Conservation (phyloP, 2,329 filamentous ascomycete species). For the Neofusicoccum parvum region DNA sequence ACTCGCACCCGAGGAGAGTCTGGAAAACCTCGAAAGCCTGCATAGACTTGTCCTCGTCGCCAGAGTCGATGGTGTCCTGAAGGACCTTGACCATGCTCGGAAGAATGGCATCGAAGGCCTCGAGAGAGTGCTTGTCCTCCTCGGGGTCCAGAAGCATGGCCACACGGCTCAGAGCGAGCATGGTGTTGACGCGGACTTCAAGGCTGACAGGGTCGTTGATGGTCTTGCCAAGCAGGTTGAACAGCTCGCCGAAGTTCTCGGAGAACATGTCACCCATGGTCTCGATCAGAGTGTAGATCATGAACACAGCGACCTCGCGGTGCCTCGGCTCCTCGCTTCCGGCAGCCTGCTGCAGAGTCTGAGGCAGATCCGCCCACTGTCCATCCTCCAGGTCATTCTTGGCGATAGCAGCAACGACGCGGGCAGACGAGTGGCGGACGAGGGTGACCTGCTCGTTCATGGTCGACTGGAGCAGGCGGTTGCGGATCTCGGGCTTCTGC, state of each 20-base stretch:
- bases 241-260: constrained; percentile 77
- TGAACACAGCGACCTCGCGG: constrained; percentile 88
- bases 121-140: constrained; percentile 73
- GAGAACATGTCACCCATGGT: constrained; percentile 81
- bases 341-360: constrained; percentile 76
- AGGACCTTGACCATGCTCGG: constrained; percentile 88
- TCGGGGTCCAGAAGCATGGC: constrained; percentile 87
- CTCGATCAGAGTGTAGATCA: constrained; percentile 90
- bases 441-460: constrained; percentile 76
- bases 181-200: constrained; percentile 92
- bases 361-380: constrained; percentile 80
- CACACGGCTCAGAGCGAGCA: constrained; percentile 85
- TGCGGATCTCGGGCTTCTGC: constrained; percentile 78
- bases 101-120: constrained; percentile 76
- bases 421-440: constrained; percentile 82
- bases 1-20: constrained; percentile 87
- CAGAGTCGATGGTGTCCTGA: constrained; percentile 76
- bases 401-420: constrained; percentile 84
- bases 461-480: constrained; percentile 80
- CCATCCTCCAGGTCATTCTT: constrained; percentile 84
- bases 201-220: constrained; percentile 89
- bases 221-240: constrained; percentile 80
- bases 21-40: constrained; percentile 97
- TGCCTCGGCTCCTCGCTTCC: constrained; percentile 74
- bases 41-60: constrained; percentile 85